Base-by-base conservation (phyloP, 768 basidiomycete species). In the Pulveroboletus sp. region DNA sequence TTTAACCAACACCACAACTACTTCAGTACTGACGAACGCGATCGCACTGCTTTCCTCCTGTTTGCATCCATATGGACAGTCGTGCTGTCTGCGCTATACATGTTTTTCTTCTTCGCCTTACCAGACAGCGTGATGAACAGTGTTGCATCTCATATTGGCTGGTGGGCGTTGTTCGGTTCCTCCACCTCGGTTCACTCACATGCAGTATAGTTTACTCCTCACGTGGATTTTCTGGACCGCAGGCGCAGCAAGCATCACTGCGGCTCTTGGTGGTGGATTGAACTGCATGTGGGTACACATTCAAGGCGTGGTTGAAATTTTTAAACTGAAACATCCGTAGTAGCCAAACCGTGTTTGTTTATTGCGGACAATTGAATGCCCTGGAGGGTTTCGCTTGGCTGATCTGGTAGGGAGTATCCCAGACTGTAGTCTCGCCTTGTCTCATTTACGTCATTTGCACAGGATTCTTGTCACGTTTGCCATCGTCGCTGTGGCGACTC, bases 141-240 rank as follows among this genome's bases (percentile, higher is more conserved):
- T 62, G 77, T 89, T 27, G 73, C 75, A 45, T 75, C 80, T 38
- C 85, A 90, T 67, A 66, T 78, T 27, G 53, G 80, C 51, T 85
- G 81, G 86, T 88, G 57, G 53, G 85, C 6, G 44, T 30, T 47
- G 30, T 38, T 37, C 18, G 44, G 51, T 40, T 27, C 37, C n/a
- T 6, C 37, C 9, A 21, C 38, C 43, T 42, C 10, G 21, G 18
- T 36, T 46, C 31, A 17, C 43, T 61, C 39, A 61, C 48, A 18
- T 11, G 24, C 35, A 15, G 26, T 33, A n/a, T 54, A 89, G 87
- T 68, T 66, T 89, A 43, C 50, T 73, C 43, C 13, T 90, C 17
- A 87, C 86, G 1, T 90, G 87, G 86, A 73, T 90, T 33, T 73
- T 89, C 52, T 92, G 89, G 89, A 73, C 80, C 3, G 81, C 87